Base-by-base conservation (phyloP, 495 filamentous ascomycete genomes). In the Jackrogersella multiformis region DNA sequence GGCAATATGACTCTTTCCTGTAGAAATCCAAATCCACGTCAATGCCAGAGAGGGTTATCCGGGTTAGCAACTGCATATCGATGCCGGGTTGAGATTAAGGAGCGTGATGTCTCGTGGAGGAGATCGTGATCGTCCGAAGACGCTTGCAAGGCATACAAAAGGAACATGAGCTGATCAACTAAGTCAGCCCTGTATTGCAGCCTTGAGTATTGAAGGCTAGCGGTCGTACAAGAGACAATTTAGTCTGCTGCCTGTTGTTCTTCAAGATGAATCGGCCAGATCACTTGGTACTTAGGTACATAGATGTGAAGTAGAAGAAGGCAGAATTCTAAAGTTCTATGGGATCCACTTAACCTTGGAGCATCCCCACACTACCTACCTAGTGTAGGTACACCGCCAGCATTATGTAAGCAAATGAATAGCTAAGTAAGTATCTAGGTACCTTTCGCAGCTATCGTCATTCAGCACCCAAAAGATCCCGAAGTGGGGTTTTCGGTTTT, bases 1-100 rank as follows among this genome's bases (percentile, higher is more conserved):
- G 23, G 21, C 15, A n/a, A 36, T 1, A 13, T 4, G 30, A 35
- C 2, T 1, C 32, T 16, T 24, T 0, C 18, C 42, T 0, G 10
- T 2, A 6, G 16, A 8, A 5, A 21, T 1, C 42, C 16, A 20
- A 24, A 10, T 55, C 39, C 12, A 21, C 49, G n/a, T 36, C 18
- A 45, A 56, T 21, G 1, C 20, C 35, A 23, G 49, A 26, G 34
- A 55, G 26, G 8, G 36, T 5, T 54, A 41, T 7, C 24, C 41
- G 23, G 2, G 8, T 24, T 1, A 15, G 42, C 36, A 30, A 23
- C 12, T 9, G 26, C 64, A 67, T 67, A 20, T 61, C 57, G 51
- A 30, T 35, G 15, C 26, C 41, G 18, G n/a, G n/a, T n/a, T n/a
- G n/a, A 7, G 20, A 20, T 32, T 26, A 53, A 28, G 38, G 51